These are phyloP conservation scores for Fusarium sp. DNA, from an alignment of 2,329 filamentous ascomycete genomes.

Conservation along the genomic window DNA sequence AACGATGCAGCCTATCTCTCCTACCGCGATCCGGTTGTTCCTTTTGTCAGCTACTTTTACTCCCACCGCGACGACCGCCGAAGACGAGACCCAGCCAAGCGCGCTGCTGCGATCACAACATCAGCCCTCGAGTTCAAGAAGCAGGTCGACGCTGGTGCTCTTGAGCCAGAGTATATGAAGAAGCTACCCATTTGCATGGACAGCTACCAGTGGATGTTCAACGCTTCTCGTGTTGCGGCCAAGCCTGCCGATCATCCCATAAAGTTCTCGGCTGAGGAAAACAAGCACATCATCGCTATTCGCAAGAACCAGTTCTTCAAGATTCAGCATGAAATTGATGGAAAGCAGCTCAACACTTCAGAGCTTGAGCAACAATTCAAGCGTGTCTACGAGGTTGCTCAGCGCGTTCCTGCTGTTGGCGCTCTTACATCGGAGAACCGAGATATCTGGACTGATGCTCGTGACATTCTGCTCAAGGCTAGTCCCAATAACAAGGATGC, in stretches of 20 bases:
- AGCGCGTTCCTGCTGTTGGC: constrained; percentile 82
- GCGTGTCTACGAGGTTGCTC: constrained; percentile 83
- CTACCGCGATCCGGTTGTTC: constrained; percentile 96
- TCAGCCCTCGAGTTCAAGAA: constrained; percentile 94
- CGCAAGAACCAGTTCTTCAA: constrained; percentile 99
- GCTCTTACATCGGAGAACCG: constrained; percentile 92
- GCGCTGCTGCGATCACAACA: constrained; percentile 90
- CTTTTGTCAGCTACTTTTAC: constrained; percentile 99
- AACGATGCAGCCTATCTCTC: constrained; percentile 92
- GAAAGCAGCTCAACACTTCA: constrained; percentile 86
- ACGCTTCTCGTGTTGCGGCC: constrained; percentile 87
- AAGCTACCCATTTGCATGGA: constrained; percentile 98
- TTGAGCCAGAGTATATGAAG: constrained; percentile 99
- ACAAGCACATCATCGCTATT: constrained; percentile 91
- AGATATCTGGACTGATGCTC: constrained; percentile 91
- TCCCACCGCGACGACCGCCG: constrained; percentile 94
- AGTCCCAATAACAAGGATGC: constrained; percentile 83
- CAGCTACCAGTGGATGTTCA: constrained; percentile 99
- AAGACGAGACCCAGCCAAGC: constrained; percentile 89
- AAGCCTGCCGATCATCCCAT: constrained; percentile 85
- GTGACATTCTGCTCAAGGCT: constrained; percentile 81
- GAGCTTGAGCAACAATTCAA: constrained; percentile 94
- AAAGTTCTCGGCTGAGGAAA: constrained; percentile 81
- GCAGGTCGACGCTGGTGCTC: constrained; percentile 83
- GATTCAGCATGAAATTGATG: constrained; percentile 83